These are phyloP conservation scores for Salix caprea DNA, from an alignment of 345 rosid species.

Conservation along the genomic window DNA sequence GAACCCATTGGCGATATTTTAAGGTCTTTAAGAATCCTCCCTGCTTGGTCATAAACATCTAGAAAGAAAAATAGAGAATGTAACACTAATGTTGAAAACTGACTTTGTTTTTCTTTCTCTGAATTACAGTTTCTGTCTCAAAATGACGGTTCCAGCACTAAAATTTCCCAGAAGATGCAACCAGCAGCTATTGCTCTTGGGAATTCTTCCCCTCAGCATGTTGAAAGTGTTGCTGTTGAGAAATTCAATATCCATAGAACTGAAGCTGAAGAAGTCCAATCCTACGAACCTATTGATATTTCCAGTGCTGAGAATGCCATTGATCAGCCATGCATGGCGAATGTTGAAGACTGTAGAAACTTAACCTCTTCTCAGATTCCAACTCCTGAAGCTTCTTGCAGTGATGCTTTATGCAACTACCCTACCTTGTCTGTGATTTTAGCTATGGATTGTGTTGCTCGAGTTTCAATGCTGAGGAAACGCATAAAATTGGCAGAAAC, in stretches of 20 bases:
- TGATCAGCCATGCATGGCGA: background rate
- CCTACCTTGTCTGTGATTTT: conserved; percentile 48
- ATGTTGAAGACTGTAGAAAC: conserved; percentile 5
- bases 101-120: conserved; percentile 8
- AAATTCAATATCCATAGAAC: conserved; percentile 24
- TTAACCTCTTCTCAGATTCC: background rate
- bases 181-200: conserved; percentile 7
- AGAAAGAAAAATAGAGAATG: background rate
- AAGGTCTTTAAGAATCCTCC: background rate
- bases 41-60: background rate
- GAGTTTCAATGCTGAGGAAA: conserved; percentile 61
- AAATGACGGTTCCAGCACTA: conserved; percentile 17
- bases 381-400: background rate
- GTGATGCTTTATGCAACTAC: conserved; percentile 21
- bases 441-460: conserved; percentile 64
- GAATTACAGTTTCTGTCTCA: conserved; percentile 41
- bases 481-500: conserved; percentile 48
- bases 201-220: conserved; percentile 11
- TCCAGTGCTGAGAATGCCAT: background rate
- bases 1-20: background rate
- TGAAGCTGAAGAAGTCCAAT: conserved; percentile 11
- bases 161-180: conserved; percentile 15
- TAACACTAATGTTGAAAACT: background rate
- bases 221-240: conserved; percentile 24
- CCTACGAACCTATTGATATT: background rate